Percentiles rank a stretch among this genome's conserved stretches.
These are phyloP conservation scores for Myriosclerotinia curreyana DNA, from an alignment of 2,329 filamentous ascomycete species.

Conservation along the genomic window DNA sequence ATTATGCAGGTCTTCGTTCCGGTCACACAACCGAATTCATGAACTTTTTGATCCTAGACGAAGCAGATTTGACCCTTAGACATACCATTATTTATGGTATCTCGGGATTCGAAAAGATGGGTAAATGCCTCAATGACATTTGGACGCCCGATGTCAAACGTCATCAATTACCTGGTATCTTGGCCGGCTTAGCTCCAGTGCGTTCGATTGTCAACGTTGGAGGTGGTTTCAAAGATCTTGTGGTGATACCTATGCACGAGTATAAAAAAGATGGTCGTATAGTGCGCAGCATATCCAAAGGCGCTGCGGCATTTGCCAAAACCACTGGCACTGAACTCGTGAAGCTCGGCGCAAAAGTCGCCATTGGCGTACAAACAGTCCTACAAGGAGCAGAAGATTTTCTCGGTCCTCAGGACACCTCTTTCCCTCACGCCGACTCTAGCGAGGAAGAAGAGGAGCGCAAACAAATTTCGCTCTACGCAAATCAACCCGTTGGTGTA, in stretches of 20 bases:
- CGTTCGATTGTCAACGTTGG: slow-evolving; percentile 88
- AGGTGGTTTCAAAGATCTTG: slow-evolving; percentile 77
- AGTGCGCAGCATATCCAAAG: slow-evolving; percentile 87
- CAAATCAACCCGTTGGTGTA: slow-evolving; percentile 88
- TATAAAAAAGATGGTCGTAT: slow-evolving; percentile 93
- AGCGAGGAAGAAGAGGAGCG: slow-evolving; percentile 66
- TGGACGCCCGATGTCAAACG: slow-evolving; percentile 92
- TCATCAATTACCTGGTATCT: slow-evolving; percentile 83
- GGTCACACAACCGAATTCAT: slow-evolving; percentile 97
- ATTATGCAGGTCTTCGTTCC: slow-evolving; percentile 88
- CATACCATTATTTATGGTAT: slow-evolving; percentile 93
- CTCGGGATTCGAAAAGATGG: slow-evolving; percentile 83
- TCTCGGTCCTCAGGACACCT: slow-evolving; percentile 48
- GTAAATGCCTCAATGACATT: slow-evolving; percentile 87
- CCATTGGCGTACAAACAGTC: slow-evolving; percentile 91
- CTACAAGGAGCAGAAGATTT: slow-evolving; percentile 85
- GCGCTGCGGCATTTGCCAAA: slow-evolving; percentile 82
- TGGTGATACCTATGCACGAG: slow-evolving; percentile 86
- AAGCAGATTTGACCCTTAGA: slow-evolving; percentile 78
- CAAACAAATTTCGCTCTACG: slow-evolving; percentile 85
- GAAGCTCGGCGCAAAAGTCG: slow-evolving; percentile 88
- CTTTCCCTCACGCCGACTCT: slow-evolving; percentile 45
- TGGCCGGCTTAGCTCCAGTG: slow-evolving; percentile 87
- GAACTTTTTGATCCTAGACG: slow-evolving; percentile 94
- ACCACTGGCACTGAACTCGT: slow-evolving; percentile 94